Conservation (phyloP, 805 yeast species). For the Saccharomycopsis capsularis region DNA sequence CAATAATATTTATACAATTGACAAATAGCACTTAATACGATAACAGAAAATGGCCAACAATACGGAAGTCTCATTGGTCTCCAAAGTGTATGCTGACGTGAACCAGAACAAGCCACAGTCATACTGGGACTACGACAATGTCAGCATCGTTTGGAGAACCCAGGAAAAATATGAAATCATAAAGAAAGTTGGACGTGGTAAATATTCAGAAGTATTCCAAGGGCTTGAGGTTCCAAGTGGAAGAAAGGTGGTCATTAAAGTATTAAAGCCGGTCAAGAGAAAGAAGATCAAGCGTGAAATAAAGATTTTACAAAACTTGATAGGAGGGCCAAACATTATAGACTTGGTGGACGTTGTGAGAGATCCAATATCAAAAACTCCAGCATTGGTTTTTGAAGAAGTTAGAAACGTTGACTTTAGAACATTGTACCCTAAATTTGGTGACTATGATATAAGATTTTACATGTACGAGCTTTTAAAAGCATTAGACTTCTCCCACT, state of each 20-base stretch:
- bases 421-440: slow-evolving; percentile 73
- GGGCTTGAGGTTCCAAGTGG: slow-evolving; percentile 63
- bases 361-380: slow-evolving; percentile 78
- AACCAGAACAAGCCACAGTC: slow-evolving; percentile 67
- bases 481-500: slow-evolving; percentile 84
- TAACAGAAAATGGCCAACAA: background rate
- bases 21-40: no score
- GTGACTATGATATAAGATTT: slow-evolving; percentile 66
- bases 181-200: slow-evolving; percentile 84
- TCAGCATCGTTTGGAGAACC: slow-evolving; percentile 74
- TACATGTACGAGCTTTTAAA: slow-evolving; percentile 76
- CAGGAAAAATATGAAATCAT: slow-evolving; percentile 82
- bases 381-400: slow-evolving; percentile 81
- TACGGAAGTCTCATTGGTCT: slow-evolving; percentile 40
- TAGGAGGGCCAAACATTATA: slow-evolving; percentile 77
- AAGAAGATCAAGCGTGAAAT: slow-evolving; percentile 91
- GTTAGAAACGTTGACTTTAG: slow-evolving; percentile 83
- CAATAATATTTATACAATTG: no score
- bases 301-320: slow-evolving; percentile 75
- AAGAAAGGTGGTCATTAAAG: slow-evolving; percentile 76
- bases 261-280: slow-evolving; percentile 85
- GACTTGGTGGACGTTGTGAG: slow-evolving; percentile 76
- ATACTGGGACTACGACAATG: slow-evolving; percentile 81
- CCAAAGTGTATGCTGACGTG: slow-evolving; percentile 82
- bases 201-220: slow-evolving; percentile 87